Conservation (phyloP, 176 grass and related monocot genomes). For the Typha latifolia region DNA sequence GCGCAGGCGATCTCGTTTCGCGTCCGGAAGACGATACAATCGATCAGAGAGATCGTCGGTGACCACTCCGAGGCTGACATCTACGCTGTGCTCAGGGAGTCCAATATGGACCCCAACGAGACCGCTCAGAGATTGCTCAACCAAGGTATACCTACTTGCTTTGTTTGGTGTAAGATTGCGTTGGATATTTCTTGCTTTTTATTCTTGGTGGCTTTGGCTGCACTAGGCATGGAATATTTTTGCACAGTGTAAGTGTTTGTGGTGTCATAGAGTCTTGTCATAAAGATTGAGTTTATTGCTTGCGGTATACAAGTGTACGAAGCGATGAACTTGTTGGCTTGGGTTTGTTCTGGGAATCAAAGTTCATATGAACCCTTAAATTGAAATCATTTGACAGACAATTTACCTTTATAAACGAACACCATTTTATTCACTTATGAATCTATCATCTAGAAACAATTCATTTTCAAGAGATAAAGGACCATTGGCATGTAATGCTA, state of each 20-base stretch:
- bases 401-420: too few species aligned
- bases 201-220: conserved; percentile 17
- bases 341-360: too few species aligned
- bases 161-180: neutral
- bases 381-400: too few species aligned
- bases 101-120: conserved; percentile 91
- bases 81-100: conserved; percentile 54
- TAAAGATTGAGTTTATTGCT: neutral
- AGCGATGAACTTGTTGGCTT: too few species aligned
- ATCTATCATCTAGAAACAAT: too few species aligned
- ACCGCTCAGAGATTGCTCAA: conserved; percentile 79
- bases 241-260: neutral
- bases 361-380: too few species aligned
- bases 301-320: neutral
- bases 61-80: conserved; percentile 85
- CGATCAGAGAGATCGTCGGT: conserved; percentile 80
- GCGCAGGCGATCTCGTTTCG: neutral
- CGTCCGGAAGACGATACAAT: conserved; percentile 45
- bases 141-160: conserved; percentile 34
- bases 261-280: neutral
- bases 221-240: neutral
- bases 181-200: neutral
- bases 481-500: too few species aligned
- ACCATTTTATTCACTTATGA: too few species aligned
- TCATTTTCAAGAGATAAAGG: too few species aligned